Base-by-base conservation (phyloP, 2,329 filamentous ascomycete genomes). In the Sclerotinia spermophila region DNA sequence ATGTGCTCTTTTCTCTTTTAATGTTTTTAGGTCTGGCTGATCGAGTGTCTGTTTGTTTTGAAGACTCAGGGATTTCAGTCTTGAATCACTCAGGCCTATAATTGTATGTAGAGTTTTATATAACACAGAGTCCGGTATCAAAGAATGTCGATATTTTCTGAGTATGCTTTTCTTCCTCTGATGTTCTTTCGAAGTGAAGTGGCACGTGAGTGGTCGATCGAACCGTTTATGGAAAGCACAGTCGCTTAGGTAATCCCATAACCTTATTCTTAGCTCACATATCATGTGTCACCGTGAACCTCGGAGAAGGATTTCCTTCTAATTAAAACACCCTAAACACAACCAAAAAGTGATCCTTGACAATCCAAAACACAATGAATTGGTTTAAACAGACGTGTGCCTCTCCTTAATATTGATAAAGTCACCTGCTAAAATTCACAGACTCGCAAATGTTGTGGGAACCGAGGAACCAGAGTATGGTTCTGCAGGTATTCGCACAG, bases 391-490 rank as follows among this genome's bases (percentile, higher is more conserved):
- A 70, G 35, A 70, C 68, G 68, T 70, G 60, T 70, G 68, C 24
- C 68, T 66, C 48, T 56, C 60, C 60, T 51, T 44, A n/a, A 65
- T 19, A n/a, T 55, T 53, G 58, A 27, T 51, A 21, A 65, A 55
- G 35, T 5, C 48, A 69, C 35, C n/a, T 38, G 60, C 68, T 70
- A 70, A 70, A 53, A 33, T 66, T 66, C 19, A 66, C 77, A 90
- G 87, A 81, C 82, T 91, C 82, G 87, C 86, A 81, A 86, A 94
- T 82, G 94, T 97, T 80, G 94, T 94, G 80, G 94, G 96, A 83
- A 98, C 96, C 69, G 92, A 97, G 82, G 94, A 97, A 86, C 95
- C 95, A 79, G 92, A 96, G 83, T 97, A 99, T 81, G 96, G 96
- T 75, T 90, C 95, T 65, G 87, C 89, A 13, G 95, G 94, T 78